A percentile compares a stretch with the other conserved stretches of the same genome.
phyloP scores from a whole-genome alignment of 345 rosid species.

The Dipteronia dyeriana region DNA sequence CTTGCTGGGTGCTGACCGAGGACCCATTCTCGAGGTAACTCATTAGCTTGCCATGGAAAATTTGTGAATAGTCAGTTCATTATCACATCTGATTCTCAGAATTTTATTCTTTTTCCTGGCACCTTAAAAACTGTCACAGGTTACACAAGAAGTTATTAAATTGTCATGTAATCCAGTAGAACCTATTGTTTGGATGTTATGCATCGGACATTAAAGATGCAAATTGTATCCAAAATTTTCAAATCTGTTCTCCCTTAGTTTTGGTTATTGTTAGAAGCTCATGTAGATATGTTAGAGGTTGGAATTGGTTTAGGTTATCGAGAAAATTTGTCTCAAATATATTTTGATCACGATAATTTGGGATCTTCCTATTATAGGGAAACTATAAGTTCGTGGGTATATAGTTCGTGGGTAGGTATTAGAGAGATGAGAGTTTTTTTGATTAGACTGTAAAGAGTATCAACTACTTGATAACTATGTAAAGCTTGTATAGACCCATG shows the following conservation, averaged over 20 bases:
- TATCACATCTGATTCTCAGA: slow-evolving; percentile 1
- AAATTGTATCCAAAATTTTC: background rate
- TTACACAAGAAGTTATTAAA: background rate
- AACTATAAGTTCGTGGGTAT: background rate
- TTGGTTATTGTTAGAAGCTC: background rate
- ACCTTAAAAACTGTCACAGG: background rate
- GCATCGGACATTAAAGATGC: background rate
- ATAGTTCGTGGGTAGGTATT: too few species aligned
- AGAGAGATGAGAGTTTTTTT: too few species aligned
- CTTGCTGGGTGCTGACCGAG: slow-evolving; percentile 96
- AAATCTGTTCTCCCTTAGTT: background rate
- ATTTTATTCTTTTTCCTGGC: background rate
- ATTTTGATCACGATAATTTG: background rate
- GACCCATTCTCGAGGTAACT: slow-evolving; percentile 96
- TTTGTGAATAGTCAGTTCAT: background rate
- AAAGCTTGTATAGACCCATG: too few species aligned
- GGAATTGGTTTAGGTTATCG: background rate
- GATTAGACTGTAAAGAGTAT: too few species aligned
- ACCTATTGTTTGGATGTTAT: background rate
- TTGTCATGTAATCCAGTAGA: background rate
- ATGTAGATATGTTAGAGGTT: background rate
- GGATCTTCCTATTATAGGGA: background rate
- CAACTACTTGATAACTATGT: too few species aligned
- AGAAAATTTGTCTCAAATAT: background rate
- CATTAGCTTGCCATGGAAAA: background rate